Evolutionary conservation across 257 asterid genomes (phyloP).

Genomic region (Nicotiana tabacum): DNA sequence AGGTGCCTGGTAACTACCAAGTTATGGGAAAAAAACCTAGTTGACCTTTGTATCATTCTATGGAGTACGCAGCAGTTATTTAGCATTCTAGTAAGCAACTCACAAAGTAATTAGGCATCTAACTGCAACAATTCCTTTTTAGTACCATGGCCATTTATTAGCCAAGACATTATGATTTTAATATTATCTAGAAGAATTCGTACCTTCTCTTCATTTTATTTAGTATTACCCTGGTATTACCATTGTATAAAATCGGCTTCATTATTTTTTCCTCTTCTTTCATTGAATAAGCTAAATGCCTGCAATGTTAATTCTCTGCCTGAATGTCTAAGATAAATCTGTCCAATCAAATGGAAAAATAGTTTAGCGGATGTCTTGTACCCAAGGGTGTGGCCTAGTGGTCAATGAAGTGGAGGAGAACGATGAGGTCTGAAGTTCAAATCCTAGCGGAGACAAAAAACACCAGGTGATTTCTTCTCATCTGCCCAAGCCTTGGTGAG

Average conservation of each 20-base stretch:
- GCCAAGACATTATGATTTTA: background rate
- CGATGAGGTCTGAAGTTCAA: too few species aligned
- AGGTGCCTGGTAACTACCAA: background rate
- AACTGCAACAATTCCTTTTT: background rate
- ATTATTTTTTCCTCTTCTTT: background rate
- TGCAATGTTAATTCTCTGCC: background rate
- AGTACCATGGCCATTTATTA: background rate
- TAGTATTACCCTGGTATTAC: background rate
- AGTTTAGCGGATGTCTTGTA: background rate
- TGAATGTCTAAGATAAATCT: background rate
- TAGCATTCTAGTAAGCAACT: background rate
- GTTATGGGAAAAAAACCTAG: background rate
- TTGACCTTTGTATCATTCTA: background rate
- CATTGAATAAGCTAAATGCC: background rate
- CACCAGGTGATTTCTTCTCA: too few species aligned
- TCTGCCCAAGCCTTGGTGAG: too few species aligned
- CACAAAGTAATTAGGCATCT: background rate
- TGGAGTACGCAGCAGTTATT: background rate
- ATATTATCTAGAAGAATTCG: background rate
- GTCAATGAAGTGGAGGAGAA: too few species aligned
- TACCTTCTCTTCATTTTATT: background rate
- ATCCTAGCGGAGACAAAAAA: too few species aligned
- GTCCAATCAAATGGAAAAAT: background rate
- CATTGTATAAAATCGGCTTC: background rate
- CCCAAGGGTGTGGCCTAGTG: background rate